Evolutionary conservation across 164 flowering plant species (phyloP).

Genomic region (Vitis rupestris): DNA sequence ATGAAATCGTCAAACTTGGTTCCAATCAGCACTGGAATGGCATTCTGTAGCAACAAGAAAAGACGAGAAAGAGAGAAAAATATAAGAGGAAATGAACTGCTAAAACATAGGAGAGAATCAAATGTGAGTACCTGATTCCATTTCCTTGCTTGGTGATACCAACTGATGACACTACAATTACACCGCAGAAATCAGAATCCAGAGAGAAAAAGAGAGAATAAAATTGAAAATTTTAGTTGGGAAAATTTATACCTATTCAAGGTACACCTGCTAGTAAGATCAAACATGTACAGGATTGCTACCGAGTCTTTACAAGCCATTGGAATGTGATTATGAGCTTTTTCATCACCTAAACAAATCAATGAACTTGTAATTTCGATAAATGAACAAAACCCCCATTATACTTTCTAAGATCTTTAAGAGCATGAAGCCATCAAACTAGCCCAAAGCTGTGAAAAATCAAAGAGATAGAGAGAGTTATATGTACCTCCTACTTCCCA

Average conservation of each 20-base stretch:
- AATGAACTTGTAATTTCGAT: too few relatives aligned
- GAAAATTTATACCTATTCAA: conserved; percentile 27
- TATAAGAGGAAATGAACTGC: background rate
- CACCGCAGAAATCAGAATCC: background rate
- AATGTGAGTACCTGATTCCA: conserved; percentile 36
- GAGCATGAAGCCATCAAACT: too few relatives aligned
- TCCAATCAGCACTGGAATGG: conserved; percentile 43
- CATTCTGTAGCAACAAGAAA: conserved; percentile 26
- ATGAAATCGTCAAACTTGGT: conserved; percentile 54
- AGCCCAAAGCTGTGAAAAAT: background rate
- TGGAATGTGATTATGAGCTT: conserved; percentile 24
- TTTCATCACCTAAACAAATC: conserved; percentile 26
- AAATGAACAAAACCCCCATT: background rate
- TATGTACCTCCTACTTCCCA: too few relatives aligned
- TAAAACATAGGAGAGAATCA: background rate
- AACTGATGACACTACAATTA: conserved; percentile 35
- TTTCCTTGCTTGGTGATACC: conserved; percentile 41
- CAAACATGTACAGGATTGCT: conserved; percentile 49
- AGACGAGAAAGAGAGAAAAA: background rate
- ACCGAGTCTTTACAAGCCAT: conserved; percentile 41
- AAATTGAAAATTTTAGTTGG: too few relatives aligned
- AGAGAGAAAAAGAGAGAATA: too few relatives aligned
- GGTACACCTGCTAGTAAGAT: conserved; percentile 48
- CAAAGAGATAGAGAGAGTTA: background rate
- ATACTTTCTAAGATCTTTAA: background rate